These are phyloP conservation scores for Scenedesmus sp. DNA, from an alignment of 163 green algal genomes.

Conservation along the genomic window DNA sequence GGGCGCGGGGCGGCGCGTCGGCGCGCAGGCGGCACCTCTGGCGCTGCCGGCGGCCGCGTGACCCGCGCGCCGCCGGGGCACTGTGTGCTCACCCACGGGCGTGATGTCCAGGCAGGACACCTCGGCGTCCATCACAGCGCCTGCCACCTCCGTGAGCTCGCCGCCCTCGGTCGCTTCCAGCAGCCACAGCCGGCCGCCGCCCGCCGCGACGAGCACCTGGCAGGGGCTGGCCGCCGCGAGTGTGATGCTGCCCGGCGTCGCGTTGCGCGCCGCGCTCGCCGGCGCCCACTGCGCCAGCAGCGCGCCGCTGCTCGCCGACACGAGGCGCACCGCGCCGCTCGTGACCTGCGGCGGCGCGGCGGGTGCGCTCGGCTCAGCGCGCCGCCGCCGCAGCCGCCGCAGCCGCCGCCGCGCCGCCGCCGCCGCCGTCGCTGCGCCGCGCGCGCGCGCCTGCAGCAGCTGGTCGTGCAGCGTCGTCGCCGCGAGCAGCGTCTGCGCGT, in stretches of 20 bases:
- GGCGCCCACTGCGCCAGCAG: slow-evolving; percentile 70
- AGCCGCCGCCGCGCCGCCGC: background rate
- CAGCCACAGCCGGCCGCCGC: slow-evolving; percentile 75
- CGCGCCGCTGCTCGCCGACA: slow-evolving; percentile 58
- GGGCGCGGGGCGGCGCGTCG: no score
- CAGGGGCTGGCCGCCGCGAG: slow-evolving; percentile 63
- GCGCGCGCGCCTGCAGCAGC: slow-evolving; percentile 75
- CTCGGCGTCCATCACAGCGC: slow-evolving; percentile 74
- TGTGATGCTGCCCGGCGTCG: slow-evolving; percentile 59
- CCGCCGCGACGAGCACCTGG: slow-evolving; percentile 80
- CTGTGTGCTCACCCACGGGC: slow-evolving; percentile 59
- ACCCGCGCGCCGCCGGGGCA: no score
- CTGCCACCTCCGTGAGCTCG: slow-evolving; percentile 53
- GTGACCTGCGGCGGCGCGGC: background rate
- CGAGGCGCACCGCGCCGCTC: slow-evolving; percentile 56
- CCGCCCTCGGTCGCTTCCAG: slow-evolving; percentile 73
- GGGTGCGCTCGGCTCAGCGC: no score
- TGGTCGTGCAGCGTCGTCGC: slow-evolving; percentile 79
- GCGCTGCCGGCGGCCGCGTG: background rate
- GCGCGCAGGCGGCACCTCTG: background rate
- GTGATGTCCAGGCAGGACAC: slow-evolving; percentile 94
- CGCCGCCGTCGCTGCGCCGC: background rate
- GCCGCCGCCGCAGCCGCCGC: background rate
- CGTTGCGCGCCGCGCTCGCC: slow-evolving; percentile 32
- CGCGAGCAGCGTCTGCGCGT: slow-evolving; percentile 87